These are phyloP conservation scores for Fusarium pseudonygamai DNA, from an alignment of 2,329 filamentous ascomycete genomes.

Conservation along the genomic window DNA sequence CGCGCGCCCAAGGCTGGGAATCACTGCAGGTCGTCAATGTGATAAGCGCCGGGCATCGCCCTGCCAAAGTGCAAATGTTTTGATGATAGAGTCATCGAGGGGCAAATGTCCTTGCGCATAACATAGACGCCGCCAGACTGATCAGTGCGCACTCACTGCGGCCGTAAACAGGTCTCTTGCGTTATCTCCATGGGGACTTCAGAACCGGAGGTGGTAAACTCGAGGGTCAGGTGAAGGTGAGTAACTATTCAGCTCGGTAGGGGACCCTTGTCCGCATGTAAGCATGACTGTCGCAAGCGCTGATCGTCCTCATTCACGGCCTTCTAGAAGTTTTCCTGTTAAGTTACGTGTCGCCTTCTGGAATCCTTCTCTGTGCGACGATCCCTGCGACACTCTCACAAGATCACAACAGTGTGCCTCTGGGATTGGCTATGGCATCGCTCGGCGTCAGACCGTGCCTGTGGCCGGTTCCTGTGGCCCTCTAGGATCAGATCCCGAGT, in stretches of 20 bases:
- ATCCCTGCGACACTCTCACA: conserved; percentile 3
- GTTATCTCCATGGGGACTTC: background rate
- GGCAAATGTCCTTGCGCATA: background rate
- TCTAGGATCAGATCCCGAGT: background rate
- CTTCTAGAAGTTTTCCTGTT: conserved; percentile 13
- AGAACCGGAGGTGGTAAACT: conserved; percentile 3
- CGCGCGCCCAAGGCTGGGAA: background rate
- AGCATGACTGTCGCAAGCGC: background rate
- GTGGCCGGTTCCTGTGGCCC: background rate
- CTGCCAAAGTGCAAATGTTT: background rate
- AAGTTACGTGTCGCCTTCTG: conserved; percentile 3
- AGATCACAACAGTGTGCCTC: background rate
- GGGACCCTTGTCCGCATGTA: conserved; percentile 1
- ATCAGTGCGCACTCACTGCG: conserved; percentile 12
- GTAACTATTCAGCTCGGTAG: background rate
- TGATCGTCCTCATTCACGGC: background rate
- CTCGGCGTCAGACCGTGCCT: conserved; percentile 5
- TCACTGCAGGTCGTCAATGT: background rate
- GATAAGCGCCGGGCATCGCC: conserved; percentile 6
- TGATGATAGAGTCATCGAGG: background rate
- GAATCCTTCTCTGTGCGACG: background rate
- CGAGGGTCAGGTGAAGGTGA: conserved; percentile 13
- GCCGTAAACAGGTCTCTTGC: background rate
- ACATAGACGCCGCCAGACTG: background rate
- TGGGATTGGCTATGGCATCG: background rate